Percentiles rank a stretch among this genome's conserved stretches.
phyloP scores from a whole-genome alignment of 2,329 filamentous ascomycete species.

The Chaetomium strumarium region DNA sequence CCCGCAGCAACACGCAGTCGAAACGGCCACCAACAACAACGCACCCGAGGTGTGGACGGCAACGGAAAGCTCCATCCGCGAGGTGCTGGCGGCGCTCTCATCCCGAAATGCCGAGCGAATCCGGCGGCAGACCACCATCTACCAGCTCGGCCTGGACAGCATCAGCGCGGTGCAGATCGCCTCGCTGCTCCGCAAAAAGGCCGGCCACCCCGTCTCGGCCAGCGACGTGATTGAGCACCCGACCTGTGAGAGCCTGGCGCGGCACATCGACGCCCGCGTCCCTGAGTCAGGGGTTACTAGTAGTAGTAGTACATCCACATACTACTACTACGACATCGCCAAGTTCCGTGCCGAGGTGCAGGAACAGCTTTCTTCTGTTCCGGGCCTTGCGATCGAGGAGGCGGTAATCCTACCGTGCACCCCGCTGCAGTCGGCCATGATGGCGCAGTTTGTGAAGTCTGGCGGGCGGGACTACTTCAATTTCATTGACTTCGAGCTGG shows the following conservation, averaged over 20 bases:
- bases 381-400: constrained; percentile 37
- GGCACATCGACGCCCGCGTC: constrained; percentile 5
- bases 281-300: neutral
- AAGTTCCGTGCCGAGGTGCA: constrained; percentile 34
- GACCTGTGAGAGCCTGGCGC: constrained; percentile 38
- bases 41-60: constrained; percentile 39
- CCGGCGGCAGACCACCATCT: constrained; percentile 62
- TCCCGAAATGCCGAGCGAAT: constrained; percentile 46
- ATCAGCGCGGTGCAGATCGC: constrained; percentile 81
- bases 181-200: constrained; percentile 54
- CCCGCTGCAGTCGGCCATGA: constrained; percentile 70
- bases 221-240: constrained; percentile 67
- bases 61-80: constrained; percentile 47
- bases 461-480: constrained; percentile 70
- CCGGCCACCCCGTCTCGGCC: constrained; percentile 55
- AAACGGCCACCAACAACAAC: neutral
- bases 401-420: constrained; percentile 72
- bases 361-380: constrained; percentile 24
- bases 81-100: constrained; percentile 54
- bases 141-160: constrained; percentile 84
- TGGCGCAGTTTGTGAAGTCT: constrained; percentile 66
- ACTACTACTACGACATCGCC: constrained; percentile 40
- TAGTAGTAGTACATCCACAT: too few relatives aligned
- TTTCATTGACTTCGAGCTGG: constrained; percentile 51
- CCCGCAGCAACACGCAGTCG: neutral